Percentiles rank a stretch among this genome's conserved stretches.
phyloP scores from a whole-genome alignment of 2,329 filamentous ascomycete genomes.

The Chaetoscypha palmicola region DNA sequence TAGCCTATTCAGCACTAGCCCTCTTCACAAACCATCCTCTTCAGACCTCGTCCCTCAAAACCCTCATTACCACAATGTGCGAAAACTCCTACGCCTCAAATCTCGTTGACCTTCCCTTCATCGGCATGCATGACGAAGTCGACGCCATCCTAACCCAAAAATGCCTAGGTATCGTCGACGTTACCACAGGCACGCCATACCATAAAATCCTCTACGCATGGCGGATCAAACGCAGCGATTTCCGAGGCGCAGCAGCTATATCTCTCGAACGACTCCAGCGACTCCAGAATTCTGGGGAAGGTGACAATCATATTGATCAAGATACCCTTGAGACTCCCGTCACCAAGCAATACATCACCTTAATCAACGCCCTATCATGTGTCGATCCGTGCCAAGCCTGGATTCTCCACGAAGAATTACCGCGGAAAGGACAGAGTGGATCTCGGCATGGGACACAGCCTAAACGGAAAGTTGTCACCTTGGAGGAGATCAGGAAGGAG shows the following conservation, averaged over 20 bases:
- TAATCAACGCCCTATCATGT: slow-evolving; percentile 89
- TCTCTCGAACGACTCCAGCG: slow-evolving; percentile 58
- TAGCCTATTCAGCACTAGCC: slow-evolving; percentile 73
- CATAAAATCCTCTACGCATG: slow-evolving; percentile 89
- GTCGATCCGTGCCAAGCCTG: slow-evolving; percentile 79
- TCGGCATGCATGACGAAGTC: slow-evolving; percentile 67
- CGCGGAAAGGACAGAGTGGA: slow-evolving; percentile 26
- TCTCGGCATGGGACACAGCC: slow-evolving; percentile 6
- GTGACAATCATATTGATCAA: slow-evolving; percentile 42
- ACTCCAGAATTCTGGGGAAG: slow-evolving; percentile 51
- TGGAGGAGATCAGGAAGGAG: slow-evolving; percentile 79
- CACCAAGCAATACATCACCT: slow-evolving; percentile 72
- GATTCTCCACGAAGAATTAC: slow-evolving; percentile 52
- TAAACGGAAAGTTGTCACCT: slow-evolving; percentile 72
- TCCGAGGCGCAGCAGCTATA: slow-evolving; percentile 66
- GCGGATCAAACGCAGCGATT: slow-evolving; percentile 79
- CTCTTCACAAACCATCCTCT: slow-evolving; percentile 66
- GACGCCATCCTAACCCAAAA: slow-evolving; percentile 70
- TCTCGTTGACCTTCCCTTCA: slow-evolving; percentile 71
- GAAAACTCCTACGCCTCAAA: slow-evolving; percentile 57
- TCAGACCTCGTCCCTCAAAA: slow-evolving; percentile 63
- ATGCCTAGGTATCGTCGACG: slow-evolving; percentile 61
- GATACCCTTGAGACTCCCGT: slow-evolving; percentile 57
- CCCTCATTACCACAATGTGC: slow-evolving; percentile 63
- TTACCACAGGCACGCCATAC: slow-evolving; percentile 61